Conservation (phyloP, 192 early-diverging fungal genomes). For the Coemansia sp. region DNA sequence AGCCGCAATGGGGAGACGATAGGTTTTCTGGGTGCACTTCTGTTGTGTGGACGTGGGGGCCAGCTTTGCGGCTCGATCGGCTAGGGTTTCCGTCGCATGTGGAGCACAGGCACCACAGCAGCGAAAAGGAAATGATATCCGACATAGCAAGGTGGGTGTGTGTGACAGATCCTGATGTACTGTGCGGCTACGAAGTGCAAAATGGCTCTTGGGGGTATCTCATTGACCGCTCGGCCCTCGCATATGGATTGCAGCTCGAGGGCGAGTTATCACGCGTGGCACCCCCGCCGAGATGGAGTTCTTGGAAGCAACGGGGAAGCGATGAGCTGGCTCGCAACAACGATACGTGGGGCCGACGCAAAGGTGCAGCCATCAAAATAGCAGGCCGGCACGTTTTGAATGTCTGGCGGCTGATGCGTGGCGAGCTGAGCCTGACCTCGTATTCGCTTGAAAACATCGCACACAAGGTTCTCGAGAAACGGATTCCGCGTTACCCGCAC, state of each 20-base stretch:
- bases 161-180: conserved; percentile 75
- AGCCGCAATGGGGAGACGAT: not conserved
- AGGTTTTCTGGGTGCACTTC: not conserved
- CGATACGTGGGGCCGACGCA: conserved; percentile 57
- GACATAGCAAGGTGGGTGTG: conserved; percentile 55
- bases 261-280: conserved; percentile 51
- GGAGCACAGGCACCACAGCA: conserved; percentile 32
- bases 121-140: conserved; percentile 62
- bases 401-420: conserved; percentile 82
- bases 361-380: conserved; percentile 61
- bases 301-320: not conserved
- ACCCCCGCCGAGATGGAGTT: not conserved
- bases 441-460: conserved; percentile 78
- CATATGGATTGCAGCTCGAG: conserved; percentile 48
- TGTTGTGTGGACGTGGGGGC: conserved; percentile 21
- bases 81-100: conserved; percentile 15
- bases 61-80: conserved; percentile 1
- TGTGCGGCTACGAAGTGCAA: conserved; percentile 86
- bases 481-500: conserved; percentile 63
- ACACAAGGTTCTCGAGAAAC: conserved; percentile 66
- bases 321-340: not conserved
- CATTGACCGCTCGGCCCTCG: conserved; percentile 54
- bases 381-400: conserved; percentile 81
- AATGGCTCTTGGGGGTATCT: conserved; percentile 87
- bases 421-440: conserved; percentile 68